These are phyloP conservation scores for Phytophthora hybrid DNA, from an alignment of 352 stramenopile genomes.

Conservation along the genomic window DNA sequence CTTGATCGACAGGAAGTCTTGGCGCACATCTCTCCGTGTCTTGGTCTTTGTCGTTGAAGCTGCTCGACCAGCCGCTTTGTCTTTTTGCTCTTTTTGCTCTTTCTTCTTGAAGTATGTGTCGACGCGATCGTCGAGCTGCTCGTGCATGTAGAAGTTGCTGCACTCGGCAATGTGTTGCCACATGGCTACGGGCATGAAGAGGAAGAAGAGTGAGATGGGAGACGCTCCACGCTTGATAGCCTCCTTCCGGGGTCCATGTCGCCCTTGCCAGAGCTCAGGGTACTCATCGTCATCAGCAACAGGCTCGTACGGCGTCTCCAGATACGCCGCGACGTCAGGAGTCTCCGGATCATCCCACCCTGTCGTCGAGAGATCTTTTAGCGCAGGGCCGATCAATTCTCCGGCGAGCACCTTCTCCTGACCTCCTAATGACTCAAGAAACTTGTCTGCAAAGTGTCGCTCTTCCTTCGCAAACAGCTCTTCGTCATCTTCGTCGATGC, in stretches of 20 bases:
- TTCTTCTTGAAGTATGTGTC: constrained; percentile 17
- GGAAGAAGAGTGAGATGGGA: constrained; percentile 7
- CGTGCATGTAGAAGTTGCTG: constrained; percentile 30
- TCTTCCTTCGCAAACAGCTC: constrained; percentile 10
- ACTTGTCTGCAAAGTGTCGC: constrained; percentile 8
- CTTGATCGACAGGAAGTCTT: constrained; percentile 12
- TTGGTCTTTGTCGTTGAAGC: not conserved
- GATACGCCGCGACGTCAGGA: not conserved
- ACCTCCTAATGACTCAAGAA: constrained; percentile 2
- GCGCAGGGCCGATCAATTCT: not conserved
- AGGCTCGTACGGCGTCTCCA: not conserved
- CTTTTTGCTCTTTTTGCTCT: not conserved
- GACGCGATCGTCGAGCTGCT: constrained; percentile 7
- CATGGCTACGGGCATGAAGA: constrained; percentile 21
- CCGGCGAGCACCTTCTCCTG: constrained; percentile 6
- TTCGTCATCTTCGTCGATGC: constrained; percentile 8
- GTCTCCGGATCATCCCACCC: constrained; percentile 1
- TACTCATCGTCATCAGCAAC: not conserved
- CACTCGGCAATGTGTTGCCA: constrained; percentile 22
- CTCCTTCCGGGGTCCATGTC: not conserved
- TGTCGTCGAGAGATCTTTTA: constrained; percentile 1
- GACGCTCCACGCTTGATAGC: constrained; percentile 1
- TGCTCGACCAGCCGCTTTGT: not conserved
- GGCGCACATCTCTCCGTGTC: constrained; percentile 5
- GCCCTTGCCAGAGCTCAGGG: not conserved